Conservation (phyloP, 306 rosid species). For the Aeschynomene evenia region DNA sequence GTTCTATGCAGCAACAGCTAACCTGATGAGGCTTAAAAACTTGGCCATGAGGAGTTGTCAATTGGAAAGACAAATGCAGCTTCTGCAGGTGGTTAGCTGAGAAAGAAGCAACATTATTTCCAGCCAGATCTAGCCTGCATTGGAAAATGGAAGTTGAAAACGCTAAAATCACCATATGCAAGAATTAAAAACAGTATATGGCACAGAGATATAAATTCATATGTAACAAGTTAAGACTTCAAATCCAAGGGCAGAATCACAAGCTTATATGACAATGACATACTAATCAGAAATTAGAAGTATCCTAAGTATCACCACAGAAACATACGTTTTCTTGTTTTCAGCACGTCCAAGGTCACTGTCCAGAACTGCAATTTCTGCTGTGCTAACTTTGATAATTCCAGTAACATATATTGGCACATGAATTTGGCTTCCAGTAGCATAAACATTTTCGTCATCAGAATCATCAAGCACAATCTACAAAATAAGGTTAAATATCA, state of each 20-base stretch:
- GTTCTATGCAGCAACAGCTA: conserved; percentile 33
- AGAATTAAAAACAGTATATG: conserved; percentile 2
- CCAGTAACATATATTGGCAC: conserved; percentile 82
- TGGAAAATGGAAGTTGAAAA: conserved; percentile 22
- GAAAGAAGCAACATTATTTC: conserved; percentile 56
- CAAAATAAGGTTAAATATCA: conserved; percentile 27
- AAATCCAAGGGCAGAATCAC: conserved; percentile 8
- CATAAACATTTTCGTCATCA: conserved; percentile 51
- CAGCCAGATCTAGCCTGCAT: conserved; percentile 78
- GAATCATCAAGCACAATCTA: conserved; percentile 68
- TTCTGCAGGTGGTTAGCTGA: conserved; percentile 97
- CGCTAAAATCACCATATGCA: conserved; percentile 9
- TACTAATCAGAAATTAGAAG: conserved; percentile 20
- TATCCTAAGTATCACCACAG: neutral
- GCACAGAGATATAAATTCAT: neutral
- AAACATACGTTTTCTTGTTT: conserved; percentile 71
- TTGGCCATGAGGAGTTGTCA: conserved; percentile 68
- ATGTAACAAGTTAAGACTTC: conserved; percentile 14
- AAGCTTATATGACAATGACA: conserved; percentile 7
- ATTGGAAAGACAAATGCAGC: conserved; percentile 75
- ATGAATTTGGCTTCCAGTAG: conserved; percentile 77
- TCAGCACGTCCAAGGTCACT: conserved; percentile 86
- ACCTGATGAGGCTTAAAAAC: conserved; percentile 93
- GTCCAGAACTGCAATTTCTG: conserved; percentile 84
- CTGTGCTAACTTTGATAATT: conserved; percentile 56